Evolutionary conservation across 1,284 basidiomycete genomes (phyloP), one percentile per base, ranked within the genome.

Genomic region (Irpex rosettiformis): DNA sequence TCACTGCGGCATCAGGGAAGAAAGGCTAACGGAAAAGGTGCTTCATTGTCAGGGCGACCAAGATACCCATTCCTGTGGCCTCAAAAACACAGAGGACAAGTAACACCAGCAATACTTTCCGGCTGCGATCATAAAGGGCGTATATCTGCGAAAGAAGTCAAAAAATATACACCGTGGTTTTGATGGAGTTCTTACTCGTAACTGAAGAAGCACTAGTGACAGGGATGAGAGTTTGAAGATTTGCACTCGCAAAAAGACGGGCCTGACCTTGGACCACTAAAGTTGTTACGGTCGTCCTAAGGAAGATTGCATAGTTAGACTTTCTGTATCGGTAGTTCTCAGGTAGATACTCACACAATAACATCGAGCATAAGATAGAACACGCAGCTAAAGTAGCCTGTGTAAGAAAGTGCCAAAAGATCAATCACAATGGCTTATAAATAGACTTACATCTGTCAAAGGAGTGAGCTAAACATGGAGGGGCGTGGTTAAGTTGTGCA

Each of bases 101-200:
- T 8, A 71, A 61, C 47, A 65, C 55, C 3, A 52, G 43, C 4
- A 64, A 56, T 3, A 70, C 55, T 25, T 49, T 62, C 22, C 53
- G 56, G 27, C 59, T 68, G 30, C 62, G 58, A 10, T 61, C 57
- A 51, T 69, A 70, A 1, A 70, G 59, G 5, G 67, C 69, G 57
- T 69, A 69, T 13, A 69, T 67, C 69, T 69, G 10, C 18, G 6
- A 33, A 3, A 21, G 5, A 11, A 1, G n/a, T 56, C 8, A 53
- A 29, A 40, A 16, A 56, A 16, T 40, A 18, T 6, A 1, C 1
- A 42, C 5, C 21, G 4, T 30, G 16, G 2, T 37, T 29, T 24
- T 25, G 16, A 7, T 16, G 18, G 28, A 0, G 24, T 27, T 60
- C 62, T 42, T 21, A 65, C 65, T 22, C 62, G 62, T 4, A 66